Conservation (phyloP, 805 yeast genomes). For the Debaryomyces tyrocola region DNA sequence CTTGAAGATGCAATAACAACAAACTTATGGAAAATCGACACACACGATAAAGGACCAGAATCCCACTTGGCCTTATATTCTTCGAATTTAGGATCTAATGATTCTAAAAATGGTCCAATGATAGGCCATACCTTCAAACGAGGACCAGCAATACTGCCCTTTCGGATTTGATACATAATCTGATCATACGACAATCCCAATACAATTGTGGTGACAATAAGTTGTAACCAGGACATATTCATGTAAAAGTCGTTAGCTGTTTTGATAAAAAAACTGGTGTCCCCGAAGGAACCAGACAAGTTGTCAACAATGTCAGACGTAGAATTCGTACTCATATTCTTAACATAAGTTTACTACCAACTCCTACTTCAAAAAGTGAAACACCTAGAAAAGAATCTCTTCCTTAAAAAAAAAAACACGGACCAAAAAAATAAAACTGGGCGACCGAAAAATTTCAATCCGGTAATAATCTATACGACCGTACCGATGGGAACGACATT, state of each 20-base stretch:
- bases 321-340: constrained; percentile 3
- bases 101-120: constrained; percentile 94
- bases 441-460: not conserved
- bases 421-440: not conserved
- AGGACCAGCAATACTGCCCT: constrained; percentile 93
- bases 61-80: constrained; percentile 93
- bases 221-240: constrained; percentile 53
- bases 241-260: constrained; percentile 15
- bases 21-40: constrained; percentile 95
- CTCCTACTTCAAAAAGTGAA: constrained; percentile 1
- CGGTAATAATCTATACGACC: constrained; percentile 10
- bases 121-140: constrained; percentile 85
- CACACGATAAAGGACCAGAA: constrained; percentile 93
- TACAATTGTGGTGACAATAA: constrained; percentile 46
- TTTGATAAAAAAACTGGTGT: constrained; percentile 5
- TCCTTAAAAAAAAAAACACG: not conserved
- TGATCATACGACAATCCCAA: constrained; percentile 66
- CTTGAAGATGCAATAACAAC: constrained; percentile 91
- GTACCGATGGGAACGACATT: constrained; percentile 6
- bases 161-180: constrained; percentile 71
- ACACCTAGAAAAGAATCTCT: not conserved
- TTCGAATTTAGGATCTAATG: constrained; percentile 92
- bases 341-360: not conserved
- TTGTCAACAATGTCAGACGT: constrained; percentile 2
- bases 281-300: constrained; percentile 3